Percentiles rank a stretch among this genome's conserved stretches.
Evolutionary conservation across 371 early-diverging fungal species (phyloP).

Genomic region (Syncephalastrum racemosum): DNA sequence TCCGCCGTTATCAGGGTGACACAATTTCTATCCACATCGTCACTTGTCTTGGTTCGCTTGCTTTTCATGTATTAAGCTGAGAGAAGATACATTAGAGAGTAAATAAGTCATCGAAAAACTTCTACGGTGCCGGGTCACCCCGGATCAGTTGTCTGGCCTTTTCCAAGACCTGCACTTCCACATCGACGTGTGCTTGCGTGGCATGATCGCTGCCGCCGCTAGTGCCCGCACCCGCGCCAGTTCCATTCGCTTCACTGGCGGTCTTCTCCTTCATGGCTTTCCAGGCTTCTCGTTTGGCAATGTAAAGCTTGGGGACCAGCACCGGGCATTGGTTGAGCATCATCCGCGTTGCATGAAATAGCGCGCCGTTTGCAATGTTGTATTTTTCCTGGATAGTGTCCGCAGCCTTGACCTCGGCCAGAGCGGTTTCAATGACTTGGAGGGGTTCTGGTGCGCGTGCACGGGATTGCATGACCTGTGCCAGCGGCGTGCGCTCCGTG

Average conservation of each 20-base stretch:
- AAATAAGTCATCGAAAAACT: constrained; percentile 32
- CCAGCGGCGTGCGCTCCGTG: constrained; percentile 17
- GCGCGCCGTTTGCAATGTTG: constrained; percentile 38
- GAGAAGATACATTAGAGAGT: constrained; percentile 2
- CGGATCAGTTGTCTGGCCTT: constrained; percentile 21
- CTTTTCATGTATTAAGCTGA: no score
- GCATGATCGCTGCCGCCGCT: constrained; percentile 18
- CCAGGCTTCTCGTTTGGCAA: constrained; percentile 34
- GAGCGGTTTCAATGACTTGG: constrained; percentile 27
- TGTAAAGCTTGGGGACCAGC: constrained; percentile 34
- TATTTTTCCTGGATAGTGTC: constrained; percentile 31
- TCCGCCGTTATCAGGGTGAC: no score
- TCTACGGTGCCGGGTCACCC: no score
- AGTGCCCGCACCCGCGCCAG: neutral
- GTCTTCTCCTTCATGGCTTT: constrained; percentile 8
- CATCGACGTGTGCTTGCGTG: constrained; percentile 36
- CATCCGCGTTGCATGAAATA: constrained; percentile 38
- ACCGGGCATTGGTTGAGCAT: constrained; percentile 27
- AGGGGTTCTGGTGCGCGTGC: constrained; percentile 23
- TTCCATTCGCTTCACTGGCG: neutral
- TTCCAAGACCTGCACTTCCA: constrained; percentile 32
- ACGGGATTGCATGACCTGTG: constrained; percentile 27
- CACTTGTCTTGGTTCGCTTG: no score
- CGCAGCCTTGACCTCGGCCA: constrained; percentile 9
- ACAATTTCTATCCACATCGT: no score